A percentile compares a stretch with the other conserved stretches of the same genome.
Evolutionary conservation across 192 early-diverging fungal species (phyloP).

Genomic region (Phlyctochytrium bullatum): DNA sequence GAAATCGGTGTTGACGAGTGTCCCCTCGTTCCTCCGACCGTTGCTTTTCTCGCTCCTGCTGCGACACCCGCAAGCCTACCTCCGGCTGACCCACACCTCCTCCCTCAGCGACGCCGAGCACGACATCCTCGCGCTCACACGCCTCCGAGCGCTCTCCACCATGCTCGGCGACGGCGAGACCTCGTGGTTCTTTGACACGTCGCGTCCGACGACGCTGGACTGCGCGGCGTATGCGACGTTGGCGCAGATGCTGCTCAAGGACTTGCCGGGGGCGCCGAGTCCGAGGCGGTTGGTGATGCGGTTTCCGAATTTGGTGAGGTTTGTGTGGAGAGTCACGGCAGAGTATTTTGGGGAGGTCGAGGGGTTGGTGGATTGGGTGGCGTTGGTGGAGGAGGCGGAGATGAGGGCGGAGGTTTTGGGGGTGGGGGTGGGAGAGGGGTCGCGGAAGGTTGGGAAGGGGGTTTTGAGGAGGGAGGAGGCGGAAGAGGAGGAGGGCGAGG

Average conservation of each 20-base stretch:
- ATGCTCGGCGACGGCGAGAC: background rate
- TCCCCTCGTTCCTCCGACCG: too few relatives aligned
- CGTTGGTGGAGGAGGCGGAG: slow-evolving; percentile 5
- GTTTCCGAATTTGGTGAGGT: slow-evolving; percentile 5
- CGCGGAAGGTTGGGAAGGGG: background rate
- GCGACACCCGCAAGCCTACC: too few relatives aligned
- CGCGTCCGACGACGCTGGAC: too few relatives aligned
- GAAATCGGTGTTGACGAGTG: too few relatives aligned
- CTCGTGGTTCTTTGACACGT: background rate
- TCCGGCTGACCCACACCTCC: too few relatives aligned
- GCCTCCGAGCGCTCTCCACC: background rate
- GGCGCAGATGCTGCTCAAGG: background rate
- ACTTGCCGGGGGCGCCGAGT: background rate
- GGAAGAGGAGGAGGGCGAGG: slow-evolving; percentile 2
- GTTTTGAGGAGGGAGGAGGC: background rate
- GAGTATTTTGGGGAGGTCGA: background rate
- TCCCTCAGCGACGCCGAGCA: background rate
- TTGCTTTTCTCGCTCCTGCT: too few relatives aligned
- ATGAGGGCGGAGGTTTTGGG: background rate
- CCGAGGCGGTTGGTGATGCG: background rate
- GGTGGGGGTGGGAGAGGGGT: background rate
- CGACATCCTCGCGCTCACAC: background rate
- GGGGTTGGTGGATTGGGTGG: background rate
- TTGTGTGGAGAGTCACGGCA: slow-evolving; percentile 8
- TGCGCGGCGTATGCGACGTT: slow-evolving; percentile 5